Percentiles rank a stretch among this genome's conserved stretches.
Evolutionary conservation across 331 rosid genomes (phyloP).

Genomic region (Rosa hybrid): DNA sequence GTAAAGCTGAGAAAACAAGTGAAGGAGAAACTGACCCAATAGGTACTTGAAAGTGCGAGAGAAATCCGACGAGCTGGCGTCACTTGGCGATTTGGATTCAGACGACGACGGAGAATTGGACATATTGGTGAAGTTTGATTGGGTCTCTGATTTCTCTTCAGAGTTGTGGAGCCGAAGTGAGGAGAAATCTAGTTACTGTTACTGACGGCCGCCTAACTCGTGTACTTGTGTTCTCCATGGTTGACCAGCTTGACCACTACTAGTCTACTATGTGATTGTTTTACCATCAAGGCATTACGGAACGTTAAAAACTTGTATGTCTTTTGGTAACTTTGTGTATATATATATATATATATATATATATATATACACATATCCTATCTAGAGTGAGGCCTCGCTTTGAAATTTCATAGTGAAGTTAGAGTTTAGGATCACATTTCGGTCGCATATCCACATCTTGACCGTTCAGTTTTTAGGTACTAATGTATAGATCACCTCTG

Average conservation of each 20-base stretch:
- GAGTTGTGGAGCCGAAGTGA: neutral
- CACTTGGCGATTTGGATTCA: slow-evolving; percentile 24
- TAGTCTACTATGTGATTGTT: no score
- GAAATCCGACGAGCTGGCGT: slow-evolving; percentile 37
- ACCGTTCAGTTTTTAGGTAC: no score
- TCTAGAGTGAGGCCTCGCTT: no score
- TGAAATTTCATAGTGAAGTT: no score
- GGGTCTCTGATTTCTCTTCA: neutral
- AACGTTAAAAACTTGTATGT: no score
- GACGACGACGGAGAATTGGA: slow-evolving; percentile 30
- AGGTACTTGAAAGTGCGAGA: slow-evolving; percentile 90
- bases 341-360: no score
- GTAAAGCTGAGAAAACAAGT: neutral
- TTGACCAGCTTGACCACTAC: neutral
- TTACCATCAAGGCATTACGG: no score
- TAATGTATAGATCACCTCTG: no score
- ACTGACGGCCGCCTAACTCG: neutral
- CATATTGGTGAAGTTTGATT: slow-evolving; percentile 24
- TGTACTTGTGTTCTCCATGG: neutral
- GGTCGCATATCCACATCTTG: no score
- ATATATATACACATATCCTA: no score
- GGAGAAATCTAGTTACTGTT: neutral
- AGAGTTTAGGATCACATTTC: no score
- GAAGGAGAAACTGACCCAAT: slow-evolving; percentile 47
- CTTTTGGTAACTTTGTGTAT: no score